phyloP scores from a whole-genome alignment of 768 basidiomycete genomes.

The Phanerochaete carnosa region DNA sequence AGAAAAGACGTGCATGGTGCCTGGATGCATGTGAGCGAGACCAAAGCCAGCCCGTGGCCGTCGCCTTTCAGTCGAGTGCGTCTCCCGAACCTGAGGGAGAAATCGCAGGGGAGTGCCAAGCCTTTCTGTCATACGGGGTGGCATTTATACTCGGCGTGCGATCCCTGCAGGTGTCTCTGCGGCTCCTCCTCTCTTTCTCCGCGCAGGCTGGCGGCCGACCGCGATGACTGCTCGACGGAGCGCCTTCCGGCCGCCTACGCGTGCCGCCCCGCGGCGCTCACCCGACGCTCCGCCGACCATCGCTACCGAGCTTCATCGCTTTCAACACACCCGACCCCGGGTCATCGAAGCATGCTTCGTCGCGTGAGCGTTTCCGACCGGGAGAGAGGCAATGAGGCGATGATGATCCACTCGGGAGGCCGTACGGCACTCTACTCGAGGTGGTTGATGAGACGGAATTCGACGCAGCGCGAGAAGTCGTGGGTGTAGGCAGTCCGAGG shows the following conservation, averaged over 20 bases:
- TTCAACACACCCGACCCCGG: not conserved
- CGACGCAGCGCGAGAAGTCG: slow-evolving; percentile 2
- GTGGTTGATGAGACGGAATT: not conserved
- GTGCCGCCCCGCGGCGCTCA: not conserved
- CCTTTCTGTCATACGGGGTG: not conserved
- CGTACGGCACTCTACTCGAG: not conserved
- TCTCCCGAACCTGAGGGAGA: not conserved
- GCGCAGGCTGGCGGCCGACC: not conserved
- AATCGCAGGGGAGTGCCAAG: not conserved
- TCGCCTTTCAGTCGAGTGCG: not conserved
- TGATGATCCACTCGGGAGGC: slow-evolving; percentile 2
- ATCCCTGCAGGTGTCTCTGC: not conserved
- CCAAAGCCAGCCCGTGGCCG: not conserved
- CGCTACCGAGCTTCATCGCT: not conserved
- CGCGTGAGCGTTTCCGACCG: slow-evolving; percentile 4
- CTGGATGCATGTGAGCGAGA: not conserved
- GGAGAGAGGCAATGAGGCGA: slow-evolving; percentile 3
- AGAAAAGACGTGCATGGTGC: not conserved
- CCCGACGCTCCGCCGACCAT: slow-evolving; percentile 2
- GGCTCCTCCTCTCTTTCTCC: not conserved
- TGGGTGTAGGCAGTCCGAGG: slow-evolving; percentile 7
- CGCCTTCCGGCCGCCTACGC: not conserved
- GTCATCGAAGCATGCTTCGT: not conserved
- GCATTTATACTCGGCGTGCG: not conserved
- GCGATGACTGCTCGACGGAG: not conserved